Base-by-base conservation (phyloP, 352 stramenopile species). In the Pythium chondricola region DNA sequence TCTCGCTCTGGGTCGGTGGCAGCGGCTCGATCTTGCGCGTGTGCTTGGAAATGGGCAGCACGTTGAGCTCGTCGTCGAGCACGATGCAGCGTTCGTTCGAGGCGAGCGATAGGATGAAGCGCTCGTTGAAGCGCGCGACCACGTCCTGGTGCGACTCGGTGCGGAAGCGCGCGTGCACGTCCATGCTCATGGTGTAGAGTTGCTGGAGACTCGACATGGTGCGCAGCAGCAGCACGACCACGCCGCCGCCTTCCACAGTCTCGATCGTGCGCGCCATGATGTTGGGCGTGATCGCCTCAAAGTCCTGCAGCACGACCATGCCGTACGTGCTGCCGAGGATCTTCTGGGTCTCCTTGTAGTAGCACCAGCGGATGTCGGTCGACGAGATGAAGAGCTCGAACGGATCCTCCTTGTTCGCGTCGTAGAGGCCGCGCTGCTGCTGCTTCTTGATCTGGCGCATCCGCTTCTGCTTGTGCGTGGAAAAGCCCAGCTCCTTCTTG, bases 401-500 rank as follows among this genome's bases (percentile, higher is more conserved):
- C 50, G 92, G 93, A 62, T 98, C 90, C 53, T 98, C 88, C 50
- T 87, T 88, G 56, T 88, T 86, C 6, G 82, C 58, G 60, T 97
- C 93, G 58, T 97, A 96, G 17, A 98, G 68, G 0, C 94, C 93
- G 36, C 91, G 79, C 62, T 95, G 83, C 65, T 97, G 88, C 69
- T 95, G 74, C 65, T 96, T 96, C 71, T 98, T 98, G 49, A 97
- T 97, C 67, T 97, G 82, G 41, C 84, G 81, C 83, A 96, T 95
- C 64, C 86, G 79, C 64, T 96, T 96, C 66, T 97, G 88, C 55
- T 90, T 89, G 68, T 98, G 95, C 46, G 95, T 99, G 13, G 93
- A 98, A 68, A 99, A 99, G 24, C 97, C 97, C 40, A 99, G 77
- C 71, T 99, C 96, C 61, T 99, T 99, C 66, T 99, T 99, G 85